These are phyloP conservation scores for Pouteria glomerata DNA, from an alignment of 148 eudicot species.

Conservation along the genomic window DNA sequence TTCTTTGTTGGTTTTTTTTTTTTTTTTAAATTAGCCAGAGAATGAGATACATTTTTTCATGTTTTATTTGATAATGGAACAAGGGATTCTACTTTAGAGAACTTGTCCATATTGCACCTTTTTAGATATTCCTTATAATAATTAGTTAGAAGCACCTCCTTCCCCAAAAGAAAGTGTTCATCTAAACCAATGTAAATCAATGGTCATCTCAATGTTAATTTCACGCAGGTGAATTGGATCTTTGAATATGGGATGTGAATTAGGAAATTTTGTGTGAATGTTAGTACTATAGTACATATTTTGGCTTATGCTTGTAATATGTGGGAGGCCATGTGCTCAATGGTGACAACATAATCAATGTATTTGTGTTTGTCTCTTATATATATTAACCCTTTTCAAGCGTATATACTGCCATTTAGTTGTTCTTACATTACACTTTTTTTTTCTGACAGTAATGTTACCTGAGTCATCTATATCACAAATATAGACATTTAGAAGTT, in stretches of 20 bases:
- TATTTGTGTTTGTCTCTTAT: too few relatives aligned
- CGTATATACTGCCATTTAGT: not conserved
- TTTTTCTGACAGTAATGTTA: constrained; percentile 61
- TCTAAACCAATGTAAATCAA: too few relatives aligned
- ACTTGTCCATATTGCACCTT: not conserved
- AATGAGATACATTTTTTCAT: not conserved
- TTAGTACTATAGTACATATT: too few relatives aligned
- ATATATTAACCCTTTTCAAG: not conserved
- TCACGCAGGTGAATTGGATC: too few relatives aligned
- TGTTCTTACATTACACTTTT: not conserved
- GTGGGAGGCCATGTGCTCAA: too few relatives aligned
- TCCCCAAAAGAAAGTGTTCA: too few relatives aligned
- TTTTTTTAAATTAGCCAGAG: not conserved
- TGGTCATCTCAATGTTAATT: too few relatives aligned
- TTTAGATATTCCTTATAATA: not conserved
- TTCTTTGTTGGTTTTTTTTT: too few relatives aligned
- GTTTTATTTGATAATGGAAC: not conserved
- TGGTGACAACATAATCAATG: too few relatives aligned
- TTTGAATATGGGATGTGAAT: too few relatives aligned
- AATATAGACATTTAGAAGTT: constrained; percentile 79
- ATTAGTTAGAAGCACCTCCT: not conserved
- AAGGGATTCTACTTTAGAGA: not conserved
- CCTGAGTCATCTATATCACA: constrained; percentile 81
- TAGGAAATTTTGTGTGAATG: too few relatives aligned
- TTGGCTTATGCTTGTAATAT: not conserved